Evolutionary conservation across 306 rosid genomes (phyloP).

Genomic region (Trifolium repens): DNA sequence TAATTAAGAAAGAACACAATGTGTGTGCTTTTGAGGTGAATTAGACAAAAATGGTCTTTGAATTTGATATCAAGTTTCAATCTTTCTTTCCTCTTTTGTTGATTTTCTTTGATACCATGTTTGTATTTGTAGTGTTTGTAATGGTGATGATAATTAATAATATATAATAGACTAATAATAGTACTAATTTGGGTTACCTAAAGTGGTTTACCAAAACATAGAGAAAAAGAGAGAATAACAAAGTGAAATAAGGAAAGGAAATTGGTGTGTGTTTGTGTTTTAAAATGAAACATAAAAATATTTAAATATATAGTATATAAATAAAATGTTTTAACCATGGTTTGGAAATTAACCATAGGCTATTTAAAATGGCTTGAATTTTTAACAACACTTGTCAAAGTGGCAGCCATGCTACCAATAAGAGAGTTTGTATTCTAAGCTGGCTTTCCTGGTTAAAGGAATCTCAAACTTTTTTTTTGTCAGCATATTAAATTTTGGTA

Average conservation of each 20-base stretch:
- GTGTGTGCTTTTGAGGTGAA: conserved; percentile 16
- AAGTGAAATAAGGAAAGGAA: conserved; percentile 22
- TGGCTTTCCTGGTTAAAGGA: conserved; percentile 44
- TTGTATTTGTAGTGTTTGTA: conserved; percentile 16
- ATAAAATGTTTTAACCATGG: conserved; percentile 49
- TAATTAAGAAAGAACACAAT: conserved; percentile 1
- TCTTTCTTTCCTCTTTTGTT: conserved; percentile 26
- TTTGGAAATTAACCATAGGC: conserved; percentile 37
- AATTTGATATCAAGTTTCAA: conserved; percentile 8
- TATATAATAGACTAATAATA: neutral
- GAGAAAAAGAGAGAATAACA: conserved; percentile 34
- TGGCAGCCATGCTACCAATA: conserved; percentile 92
- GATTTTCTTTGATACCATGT: conserved; percentile 33
- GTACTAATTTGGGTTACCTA: conserved; percentile 64
- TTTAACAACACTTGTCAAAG: conserved; percentile 74
- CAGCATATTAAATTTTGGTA: neutral
- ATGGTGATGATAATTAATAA: too few relatives aligned
- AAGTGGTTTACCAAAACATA: conserved; percentile 81
- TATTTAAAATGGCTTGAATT: conserved; percentile 39
- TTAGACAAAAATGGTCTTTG: conserved; percentile 13
- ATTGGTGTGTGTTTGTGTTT: conserved; percentile 16
- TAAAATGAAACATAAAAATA: neutral
- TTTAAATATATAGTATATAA: neutral
- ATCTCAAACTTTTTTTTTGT: conserved; percentile 30
- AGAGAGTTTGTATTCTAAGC: conserved; percentile 39